phyloP scores from a whole-genome alignment of 2,329 filamentous ascomycete genomes.

The Fusarium brevicatenulatum region DNA sequence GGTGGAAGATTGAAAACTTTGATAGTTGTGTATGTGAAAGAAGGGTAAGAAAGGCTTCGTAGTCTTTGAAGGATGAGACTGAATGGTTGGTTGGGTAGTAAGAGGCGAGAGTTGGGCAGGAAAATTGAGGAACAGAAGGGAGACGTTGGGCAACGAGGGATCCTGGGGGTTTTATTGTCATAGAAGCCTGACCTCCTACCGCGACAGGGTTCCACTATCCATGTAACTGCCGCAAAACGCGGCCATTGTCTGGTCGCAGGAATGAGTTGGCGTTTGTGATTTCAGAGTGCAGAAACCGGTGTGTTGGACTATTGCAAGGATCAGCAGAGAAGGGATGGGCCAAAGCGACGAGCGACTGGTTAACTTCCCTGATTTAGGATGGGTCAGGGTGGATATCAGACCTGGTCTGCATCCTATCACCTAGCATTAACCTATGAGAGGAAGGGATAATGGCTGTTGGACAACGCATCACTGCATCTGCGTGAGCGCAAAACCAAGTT shows the following conservation, averaged over 20 bases:
- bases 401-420: slow-evolving; percentile 57
- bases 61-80: slow-evolving; percentile 41
- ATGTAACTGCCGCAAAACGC: slow-evolving; percentile 39
- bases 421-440: slow-evolving; percentile 48
- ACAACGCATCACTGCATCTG: slow-evolving; percentile 57
- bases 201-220: slow-evolving; percentile 42
- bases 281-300: slow-evolving; percentile 44
- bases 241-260: slow-evolving; percentile 60
- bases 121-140: slow-evolving; percentile 47
- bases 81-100: slow-evolving; percentile 52
- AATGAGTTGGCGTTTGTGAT: slow-evolving; percentile 58
- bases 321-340: slow-evolving; percentile 44
- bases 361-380: slow-evolving; percentile 53
- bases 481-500: slow-evolving; percentile 43
- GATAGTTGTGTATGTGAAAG: slow-evolving; percentile 31
- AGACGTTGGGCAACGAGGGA: slow-evolving; percentile 56
- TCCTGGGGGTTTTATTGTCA: slow-evolving; percentile 61
- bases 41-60: slow-evolving; percentile 35
- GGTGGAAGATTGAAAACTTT: slow-evolving; percentile 35
- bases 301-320: slow-evolving; percentile 45
- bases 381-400: slow-evolving; percentile 51
- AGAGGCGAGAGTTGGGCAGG: slow-evolving; percentile 49
- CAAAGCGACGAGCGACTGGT: slow-evolving; percentile 46
- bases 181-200: slow-evolving; percentile 45
- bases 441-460: slow-evolving; percentile 57